These are phyloP conservation scores for Gypsophila paniculata DNA, from an alignment of 179 eudicot species.

Conservation along the genomic window DNA sequence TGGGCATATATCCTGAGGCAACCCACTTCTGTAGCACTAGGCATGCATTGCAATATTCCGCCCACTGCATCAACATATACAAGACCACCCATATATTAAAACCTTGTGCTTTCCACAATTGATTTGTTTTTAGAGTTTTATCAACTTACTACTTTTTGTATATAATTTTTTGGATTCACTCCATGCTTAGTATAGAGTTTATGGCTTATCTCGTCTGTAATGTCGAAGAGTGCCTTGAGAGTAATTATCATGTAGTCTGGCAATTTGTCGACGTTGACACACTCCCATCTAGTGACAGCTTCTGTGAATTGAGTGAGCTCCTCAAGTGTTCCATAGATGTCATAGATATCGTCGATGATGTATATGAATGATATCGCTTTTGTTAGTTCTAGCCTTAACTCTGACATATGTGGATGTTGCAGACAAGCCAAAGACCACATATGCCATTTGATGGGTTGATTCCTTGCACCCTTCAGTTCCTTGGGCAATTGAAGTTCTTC, in stretches of 20 bases:
- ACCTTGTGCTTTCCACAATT: not conserved
- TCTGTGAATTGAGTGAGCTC: slow-evolving; percentile 46
- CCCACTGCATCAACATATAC: slow-evolving; percentile 35
- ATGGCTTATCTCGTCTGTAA: slow-evolving; percentile 38
- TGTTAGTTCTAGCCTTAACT: slow-evolving; percentile 41
- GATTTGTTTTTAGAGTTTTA: not conserved
- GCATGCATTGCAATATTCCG: slow-evolving; percentile 31
- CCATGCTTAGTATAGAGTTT: slow-evolving; percentile 30
- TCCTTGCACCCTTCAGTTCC: slow-evolving; percentile 37
- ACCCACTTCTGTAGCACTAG: slow-evolving; percentile 40
- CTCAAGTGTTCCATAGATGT: slow-evolving; percentile 19
- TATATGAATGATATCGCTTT: slow-evolving; percentile 17
- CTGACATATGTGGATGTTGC: slow-evolving; percentile 26
- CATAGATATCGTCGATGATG: slow-evolving; percentile 32
- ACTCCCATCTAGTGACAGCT: slow-evolving; percentile 50
- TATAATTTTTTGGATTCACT: slow-evolving; percentile 7
- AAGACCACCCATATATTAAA: not conserved
- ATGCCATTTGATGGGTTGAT: slow-evolving; percentile 44
- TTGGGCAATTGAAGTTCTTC: slow-evolving; percentile 26
- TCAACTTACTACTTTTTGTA: slow-evolving; percentile 28
- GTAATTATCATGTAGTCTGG: slow-evolving; percentile 56
- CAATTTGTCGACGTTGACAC: slow-evolving; percentile 23
- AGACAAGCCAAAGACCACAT: slow-evolving; percentile 35
- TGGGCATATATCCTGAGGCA: slow-evolving; percentile 25
- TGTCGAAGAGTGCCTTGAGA: slow-evolving; percentile 43